Evolutionary conservation across 768 basidiomycete species (phyloP).

Genomic region (Lactarius tabidus): DNA sequence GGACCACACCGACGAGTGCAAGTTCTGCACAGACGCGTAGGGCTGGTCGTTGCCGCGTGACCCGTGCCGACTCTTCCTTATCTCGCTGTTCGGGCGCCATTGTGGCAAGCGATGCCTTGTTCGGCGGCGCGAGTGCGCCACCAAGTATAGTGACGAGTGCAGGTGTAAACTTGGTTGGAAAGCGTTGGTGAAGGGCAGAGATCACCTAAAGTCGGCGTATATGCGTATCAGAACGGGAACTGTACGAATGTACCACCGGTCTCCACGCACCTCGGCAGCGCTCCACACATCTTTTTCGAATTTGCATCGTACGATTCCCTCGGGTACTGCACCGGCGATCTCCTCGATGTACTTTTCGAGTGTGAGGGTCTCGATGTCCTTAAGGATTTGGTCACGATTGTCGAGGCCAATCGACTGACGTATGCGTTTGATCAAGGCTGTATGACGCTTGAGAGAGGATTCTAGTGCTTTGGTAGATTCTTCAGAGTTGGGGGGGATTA

Average conservation of each 20-base stretch:
- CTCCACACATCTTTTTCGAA: constrained; percentile 90
- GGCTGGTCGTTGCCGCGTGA: constrained; percentile 79
- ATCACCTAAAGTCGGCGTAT: constrained; percentile 56
- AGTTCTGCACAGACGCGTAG: constrained; percentile 87
- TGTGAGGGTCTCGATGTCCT: constrained; percentile 86
- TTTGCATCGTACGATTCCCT: constrained; percentile 84
- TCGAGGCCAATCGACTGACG: constrained; percentile 80
- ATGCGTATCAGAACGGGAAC: constrained; percentile 4
- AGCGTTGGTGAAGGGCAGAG: constrained; percentile 82
- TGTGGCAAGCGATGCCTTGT: constrained; percentile 50
- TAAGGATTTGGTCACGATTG: constrained; percentile 81
- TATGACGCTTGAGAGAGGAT: constrained; percentile 94
- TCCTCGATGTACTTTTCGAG: constrained; percentile 97
- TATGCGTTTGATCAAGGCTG: constrained; percentile 90
- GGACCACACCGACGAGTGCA: constrained; percentile 81
- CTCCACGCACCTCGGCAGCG: constrained; percentile 74
- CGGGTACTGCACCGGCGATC: constrained; percentile 79
- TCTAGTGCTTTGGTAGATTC: constrained; percentile 72
- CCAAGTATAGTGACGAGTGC: constrained; percentile 58
- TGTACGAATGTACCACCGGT: neutral
- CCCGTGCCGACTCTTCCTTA: constrained; percentile 80
- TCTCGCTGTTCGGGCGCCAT: constrained; percentile 78
- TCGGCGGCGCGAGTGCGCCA: constrained; percentile 54
- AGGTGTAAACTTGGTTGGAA: constrained; percentile 75
- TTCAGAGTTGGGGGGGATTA: constrained; percentile 31